A percentile compares a stretch with the other conserved stretches of the same genome.
These are phyloP conservation scores for Pinus albicaulis DNA, from an alignment of 75 land plant genomes.

Conservation along the genomic window DNA sequence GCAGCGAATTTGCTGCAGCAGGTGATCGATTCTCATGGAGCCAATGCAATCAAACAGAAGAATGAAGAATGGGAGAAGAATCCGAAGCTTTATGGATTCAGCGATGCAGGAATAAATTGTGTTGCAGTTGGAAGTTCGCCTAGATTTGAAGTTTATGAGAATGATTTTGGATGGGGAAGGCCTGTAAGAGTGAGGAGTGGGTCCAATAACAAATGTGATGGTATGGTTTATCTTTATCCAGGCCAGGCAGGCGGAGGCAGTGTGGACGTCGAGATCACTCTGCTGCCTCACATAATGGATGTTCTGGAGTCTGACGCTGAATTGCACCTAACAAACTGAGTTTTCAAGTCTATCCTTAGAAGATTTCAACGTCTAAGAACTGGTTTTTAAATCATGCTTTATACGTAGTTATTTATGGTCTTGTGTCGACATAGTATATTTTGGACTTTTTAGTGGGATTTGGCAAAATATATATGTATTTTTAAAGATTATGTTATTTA, in stretches of 20 bases:
- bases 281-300: constrained; percentile 41
- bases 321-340: too few relatives aligned
- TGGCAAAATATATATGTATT: too few relatives aligned
- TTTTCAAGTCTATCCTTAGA: too few relatives aligned
- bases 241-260: constrained; percentile 34
- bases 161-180: too few relatives aligned
- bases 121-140: constrained; percentile 76
- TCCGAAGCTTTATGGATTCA: background rate
- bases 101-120: constrained; percentile 57
- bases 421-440: too few relatives aligned
- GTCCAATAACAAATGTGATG: constrained; percentile 59
- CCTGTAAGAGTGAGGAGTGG: constrained; percentile 16
- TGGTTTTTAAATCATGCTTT: too few relatives aligned
- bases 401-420: too few relatives aligned
- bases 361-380: too few relatives aligned
- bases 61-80: background rate
- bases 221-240: constrained; percentile 22
- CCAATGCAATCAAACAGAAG: too few relatives aligned
- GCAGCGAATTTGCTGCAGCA: constrained; percentile 29
- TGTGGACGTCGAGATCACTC: constrained; percentile 57
- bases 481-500: too few relatives aligned
- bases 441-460: too few relatives aligned
- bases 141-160: constrained; percentile 27
- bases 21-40: too few relatives aligned
- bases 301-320: constrained; percentile 38